Evolutionary conservation across 2,329 filamentous ascomycete genomes (phyloP).

Genomic region (Fusarium xylarioides): DNA sequence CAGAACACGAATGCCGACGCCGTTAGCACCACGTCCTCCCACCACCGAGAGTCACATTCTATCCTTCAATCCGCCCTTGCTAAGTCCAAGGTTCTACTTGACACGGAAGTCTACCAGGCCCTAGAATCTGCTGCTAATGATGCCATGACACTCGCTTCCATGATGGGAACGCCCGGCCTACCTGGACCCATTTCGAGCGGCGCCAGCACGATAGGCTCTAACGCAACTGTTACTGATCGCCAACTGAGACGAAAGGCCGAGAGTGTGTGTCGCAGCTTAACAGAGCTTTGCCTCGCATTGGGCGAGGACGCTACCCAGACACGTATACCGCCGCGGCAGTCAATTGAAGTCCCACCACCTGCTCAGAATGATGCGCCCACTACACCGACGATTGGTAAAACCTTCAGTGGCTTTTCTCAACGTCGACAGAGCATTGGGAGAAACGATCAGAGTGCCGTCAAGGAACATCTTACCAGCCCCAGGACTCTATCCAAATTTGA

Average conservation of each 20-base stretch:
- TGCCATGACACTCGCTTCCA: slow-evolving; percentile 78
- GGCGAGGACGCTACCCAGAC: slow-evolving; percentile 64
- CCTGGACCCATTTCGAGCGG: slow-evolving; percentile 74
- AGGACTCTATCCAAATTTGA: slow-evolving; percentile 62
- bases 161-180: slow-evolving; percentile 78
- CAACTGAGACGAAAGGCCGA: slow-evolving; percentile 91
- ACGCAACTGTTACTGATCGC: slow-evolving; percentile 73
- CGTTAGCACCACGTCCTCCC: slow-evolving; percentile 52
- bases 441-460: slow-evolving; percentile 52
- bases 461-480: slow-evolving; percentile 53
- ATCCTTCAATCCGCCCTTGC: slow-evolving; percentile 81
- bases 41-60: slow-evolving; percentile 71
- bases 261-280: slow-evolving; percentile 89
- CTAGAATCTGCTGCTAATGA: slow-evolving; percentile 85
- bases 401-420: slow-evolving; percentile 49
- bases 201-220: slow-evolving; percentile 67
- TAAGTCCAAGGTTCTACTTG: slow-evolving; percentile 78
- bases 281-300: slow-evolving; percentile 88
- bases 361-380: slow-evolving; percentile 42
- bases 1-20: slow-evolving; percentile 46
- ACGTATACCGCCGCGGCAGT: slow-evolving; percentile 44
- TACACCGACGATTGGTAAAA: slow-evolving; percentile 58
- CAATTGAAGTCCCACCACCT: slow-evolving; percentile 20
- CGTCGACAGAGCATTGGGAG: slow-evolving; percentile 53
- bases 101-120: slow-evolving; percentile 76